Evolutionary conservation across 441 rosid species (phyloP), one percentile per base, ranked within the genome.

Genomic region (Geranium incanum): DNA sequence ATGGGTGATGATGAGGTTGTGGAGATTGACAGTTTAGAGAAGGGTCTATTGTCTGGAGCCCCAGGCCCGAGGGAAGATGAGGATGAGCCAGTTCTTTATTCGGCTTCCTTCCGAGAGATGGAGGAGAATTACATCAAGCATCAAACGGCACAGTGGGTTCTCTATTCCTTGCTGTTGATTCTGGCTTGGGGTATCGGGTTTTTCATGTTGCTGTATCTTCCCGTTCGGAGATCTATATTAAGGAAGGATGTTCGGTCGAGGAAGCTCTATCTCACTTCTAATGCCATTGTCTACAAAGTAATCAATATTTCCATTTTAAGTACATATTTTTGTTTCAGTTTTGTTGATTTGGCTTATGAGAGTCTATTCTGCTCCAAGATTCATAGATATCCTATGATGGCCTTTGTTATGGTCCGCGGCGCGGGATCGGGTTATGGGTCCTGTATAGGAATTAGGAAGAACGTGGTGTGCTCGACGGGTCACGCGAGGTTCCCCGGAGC

Each of bases 141-240:
- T 70, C 90, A 82, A 66, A 87, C 92, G 0, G 80, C 81, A 28
- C 87, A 74, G 15, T 87, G 95, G 92, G 82, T 84, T 68, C 75
- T 85, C 9, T 86, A 82, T 76, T 89, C 92, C 6, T 72, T 89
- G 87, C 81, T 80, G 64, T 71, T 89, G 6, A 59, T 86, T 13
- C 64, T 87, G 78, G 93, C 86, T 74, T 88, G 88, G 89, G 91
- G 91, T 3, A 78, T 88, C 60, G 93, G 93, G 3, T 70, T 88
- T 23, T 77, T 88, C 81, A 88, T 88, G 93, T 82, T 88, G 19
- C 70, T 87, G 1, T 87, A 88, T 74, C 62, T 88, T 72, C 93
- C 91, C 0, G 81, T 88, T 3, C 83, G 91, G 71, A 82, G 92
- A 73, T 81, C 79, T 70, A 83, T 89, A 16, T 72, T 82, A 71